Conservation (phyloP, 2,329 filamentous ascomycete genomes). For the Cordyceps sp. region DNA sequence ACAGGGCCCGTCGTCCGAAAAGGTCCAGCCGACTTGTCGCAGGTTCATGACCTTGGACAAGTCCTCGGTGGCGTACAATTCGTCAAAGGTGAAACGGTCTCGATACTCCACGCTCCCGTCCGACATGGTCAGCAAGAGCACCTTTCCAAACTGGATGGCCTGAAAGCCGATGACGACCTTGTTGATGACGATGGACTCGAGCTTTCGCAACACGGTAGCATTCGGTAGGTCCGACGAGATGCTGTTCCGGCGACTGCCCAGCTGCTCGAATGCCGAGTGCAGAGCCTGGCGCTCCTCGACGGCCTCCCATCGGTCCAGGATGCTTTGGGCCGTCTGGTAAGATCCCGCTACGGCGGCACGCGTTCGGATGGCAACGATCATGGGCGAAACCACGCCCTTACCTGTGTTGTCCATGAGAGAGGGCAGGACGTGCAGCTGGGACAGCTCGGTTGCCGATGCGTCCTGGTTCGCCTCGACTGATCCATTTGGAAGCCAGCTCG, state of each 20-base stretch:
- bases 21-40: conserved; percentile 63
- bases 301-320: conserved; percentile 73
- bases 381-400: conserved; percentile 38
- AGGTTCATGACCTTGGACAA: conserved; percentile 51
- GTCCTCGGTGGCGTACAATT: conserved; percentile 48
- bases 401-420: conserved; percentile 41
- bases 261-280: conserved; percentile 62
- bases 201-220: conserved; percentile 35
- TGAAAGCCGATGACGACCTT: conserved; percentile 57
- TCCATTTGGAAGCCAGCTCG: conserved; percentile 38
- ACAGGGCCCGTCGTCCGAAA: conserved; percentile 49
- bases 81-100: conserved; percentile 56
- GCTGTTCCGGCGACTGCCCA: conserved; percentile 46
- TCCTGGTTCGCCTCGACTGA: conserved; percentile 25
- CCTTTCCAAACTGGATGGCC: conserved; percentile 51
- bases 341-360: conserved; percentile 34
- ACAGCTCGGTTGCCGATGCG: conserved; percentile 44
- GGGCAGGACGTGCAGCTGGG: conserved; percentile 59
- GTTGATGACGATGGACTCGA: conserved; percentile 52
- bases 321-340: conserved; percentile 50
- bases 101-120: conserved; percentile 72
- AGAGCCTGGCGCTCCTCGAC: conserved; percentile 49
- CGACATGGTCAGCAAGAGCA: conserved; percentile 56
- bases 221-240: conserved; percentile 15
- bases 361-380: conserved; percentile 60